Evolutionary conservation across 2,329 filamentous ascomycete species (phyloP), one percentile per base, ranked within the genome.

Genomic region (Trichoderma asperellum): DNA sequence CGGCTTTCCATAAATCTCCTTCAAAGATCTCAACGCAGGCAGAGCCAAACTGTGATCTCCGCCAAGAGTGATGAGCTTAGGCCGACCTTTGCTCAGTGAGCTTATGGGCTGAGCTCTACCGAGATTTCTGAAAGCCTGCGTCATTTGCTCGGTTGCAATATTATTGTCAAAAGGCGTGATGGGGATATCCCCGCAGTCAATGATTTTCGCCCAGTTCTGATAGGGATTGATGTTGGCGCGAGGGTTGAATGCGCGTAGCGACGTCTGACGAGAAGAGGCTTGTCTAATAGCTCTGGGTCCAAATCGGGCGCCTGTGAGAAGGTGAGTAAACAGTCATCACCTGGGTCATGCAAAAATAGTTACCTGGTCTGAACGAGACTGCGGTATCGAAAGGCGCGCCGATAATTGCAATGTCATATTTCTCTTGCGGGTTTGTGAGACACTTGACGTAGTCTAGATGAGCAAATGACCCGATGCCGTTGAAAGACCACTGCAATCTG

Each of bases 111-210:
- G 77, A 76, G 18, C 74, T 69, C 78, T 76, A 37, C 83, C 84
- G 3, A 97, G 88, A 79, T 94, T 91, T 6, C 85, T 82, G 78
- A 92, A 94, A 0, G 92, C 93, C 76, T 91, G 88, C 34, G 88
- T 92, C 93, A 97, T 97, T 80, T 97, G 94, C 56, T 85, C 83
- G 64, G 94, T 83, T 0, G 94, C 94, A 12, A 97, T 83, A 1
- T 84, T 88, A 78, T 97, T 97, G 82, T 97, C 93, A 74, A 96
- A 91, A 0, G 94, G 94, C 0, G 91, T 92, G 73, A 96, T 85
- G 35, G 94, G 94, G 69, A 97, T 93, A 77, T 97, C 94, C 58
- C 94, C 94, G 78, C 94, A 97, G 83, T 97, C 94, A 63, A 96
- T 83, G 70, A 97, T 88, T 60, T 87, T 93, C 11, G 93, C 90